A percentile compares a stretch with the other conserved stretches of the same genome.
phyloP scores from a whole-genome alignment of 805 yeast genomes.

The Candida koratica region DNA sequence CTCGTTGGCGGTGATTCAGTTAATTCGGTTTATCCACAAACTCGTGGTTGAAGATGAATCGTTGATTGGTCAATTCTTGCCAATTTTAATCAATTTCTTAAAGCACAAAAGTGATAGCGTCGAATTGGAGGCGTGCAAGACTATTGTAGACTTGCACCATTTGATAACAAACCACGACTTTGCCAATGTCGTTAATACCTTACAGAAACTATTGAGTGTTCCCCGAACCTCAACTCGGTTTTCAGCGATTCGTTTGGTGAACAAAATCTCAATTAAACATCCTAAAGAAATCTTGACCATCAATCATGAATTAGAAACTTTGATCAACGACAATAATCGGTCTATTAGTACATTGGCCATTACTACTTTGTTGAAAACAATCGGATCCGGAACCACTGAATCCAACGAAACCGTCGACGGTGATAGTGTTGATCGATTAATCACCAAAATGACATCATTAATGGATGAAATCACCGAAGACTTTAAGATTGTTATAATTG shows the following conservation, averaged over 20 bases:
- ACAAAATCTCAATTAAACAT: slow-evolving; percentile 73
- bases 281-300: slow-evolving; percentile 78
- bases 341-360: slow-evolving; percentile 95
- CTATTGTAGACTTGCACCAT: slow-evolving; percentile 51
- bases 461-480: slow-evolving; percentile 95
- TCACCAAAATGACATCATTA: slow-evolving; percentile 79
- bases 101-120: slow-evolving; percentile 84
- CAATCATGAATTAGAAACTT: slow-evolving; percentile 78
- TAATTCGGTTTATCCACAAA: slow-evolving; percentile 77
- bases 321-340: slow-evolving; percentile 85
- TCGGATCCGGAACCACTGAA: slow-evolving; percentile 57
- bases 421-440: slow-evolving; percentile 79
- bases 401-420: slow-evolving; percentile 22
- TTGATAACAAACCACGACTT: slow-evolving; percentile 61
- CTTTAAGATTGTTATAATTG: slow-evolving; percentile 89
- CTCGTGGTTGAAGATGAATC: slow-evolving; percentile 69
- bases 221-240: slow-evolving; percentile 89
- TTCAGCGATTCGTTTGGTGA: slow-evolving; percentile 88
- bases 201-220: slow-evolving; percentile 74
- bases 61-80: slow-evolving; percentile 54
- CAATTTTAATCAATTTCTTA: slow-evolving; percentile 65
- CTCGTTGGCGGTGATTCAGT: slow-evolving; percentile 80
- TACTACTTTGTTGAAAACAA: slow-evolving; percentile 91
- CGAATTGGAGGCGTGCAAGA: slow-evolving; percentile 86
- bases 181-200: slow-evolving; percentile 64